Base-by-base conservation (phyloP, 2,329 filamentous ascomycete species). In the Xylaria sp. region DNA sequence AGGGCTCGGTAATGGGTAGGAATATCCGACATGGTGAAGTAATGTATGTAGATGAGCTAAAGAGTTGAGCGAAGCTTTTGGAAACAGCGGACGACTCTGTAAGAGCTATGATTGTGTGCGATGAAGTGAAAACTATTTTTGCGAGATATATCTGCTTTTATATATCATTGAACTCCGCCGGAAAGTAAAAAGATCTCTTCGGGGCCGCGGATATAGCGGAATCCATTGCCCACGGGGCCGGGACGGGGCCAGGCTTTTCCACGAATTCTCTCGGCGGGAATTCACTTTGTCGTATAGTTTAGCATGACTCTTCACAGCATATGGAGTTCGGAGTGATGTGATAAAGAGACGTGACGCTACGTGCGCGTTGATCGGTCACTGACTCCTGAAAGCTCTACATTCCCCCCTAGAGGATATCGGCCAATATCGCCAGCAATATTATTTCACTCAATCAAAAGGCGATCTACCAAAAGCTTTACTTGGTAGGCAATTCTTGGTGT, bases 1-100 rank as follows among this genome's bases (percentile, higher is more conserved):
- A 81, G 76, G 54, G 78, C 79, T 41, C 69, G 72, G 65, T 78
- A 73, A n/a, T 66, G 63, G 20, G 70, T 69, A 23, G 69, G 65
- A 41, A 70, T 56, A 9, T 70, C 64, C 32, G 70, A 46, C 74
- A 75, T 46, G 41, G 15, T 75, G 63, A 41, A 23, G 32, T 41
- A 20, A n/a, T 10, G 2, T 28, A 10, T 15, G 6, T 13, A 9
- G 10, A 25, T 23, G 34, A 48, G 5, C 4, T 5, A 18, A 28
- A 10, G 52, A n/a, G 13, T 15, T n/a, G 48, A 61, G n/a, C 15
- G 10, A 34, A 54, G n/a, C 8, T 13, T 34, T 34, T 15, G 5
- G n/a, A 20, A 13, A 25, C 25, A 13, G 3, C 13, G 15, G 5
- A 18, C 25, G 6, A 12, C 6, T 18, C 4, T 13, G 13, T 39